Conservation (phyloP, 1,284 basidiomycete genomes). For the Microbotryum intermedium region DNA sequence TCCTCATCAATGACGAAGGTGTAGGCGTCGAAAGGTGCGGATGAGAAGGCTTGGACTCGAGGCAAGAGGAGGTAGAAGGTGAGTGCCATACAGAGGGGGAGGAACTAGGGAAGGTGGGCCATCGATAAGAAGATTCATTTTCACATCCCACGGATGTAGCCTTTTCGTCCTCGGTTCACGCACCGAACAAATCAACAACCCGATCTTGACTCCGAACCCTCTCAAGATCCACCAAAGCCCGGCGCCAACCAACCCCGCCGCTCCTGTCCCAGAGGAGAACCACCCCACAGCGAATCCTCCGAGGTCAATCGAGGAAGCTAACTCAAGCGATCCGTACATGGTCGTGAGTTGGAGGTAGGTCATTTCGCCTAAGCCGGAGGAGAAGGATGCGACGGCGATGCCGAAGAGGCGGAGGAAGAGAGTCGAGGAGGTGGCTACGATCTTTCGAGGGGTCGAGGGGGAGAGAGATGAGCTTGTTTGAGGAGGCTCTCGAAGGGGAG, state of each 20-base stretch:
- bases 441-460: constrained; percentile 43
- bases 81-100: constrained; percentile 63
- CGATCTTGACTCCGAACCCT: constrained; percentile 69
- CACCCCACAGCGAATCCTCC: constrained; percentile 35
- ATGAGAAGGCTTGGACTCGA: constrained; percentile 21
- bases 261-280: constrained; percentile 69
- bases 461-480: constrained; percentile 22
- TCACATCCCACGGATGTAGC: background rate
- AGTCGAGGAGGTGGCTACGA: constrained; percentile 66
- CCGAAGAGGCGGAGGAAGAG: constrained; percentile 69
- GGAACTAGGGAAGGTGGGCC: constrained; percentile 46
- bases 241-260: constrained; percentile 85
- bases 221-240: constrained; percentile 91
- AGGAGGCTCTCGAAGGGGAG: background rate
- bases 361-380: constrained; percentile 85
- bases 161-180: background rate
- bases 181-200: constrained; percentile 58
- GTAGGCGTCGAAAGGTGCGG: constrained; percentile 43
- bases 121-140: too few relatives aligned
- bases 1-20: constrained; percentile 43
- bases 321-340: constrained; percentile 17
- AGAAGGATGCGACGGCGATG: constrained; percentile 81
- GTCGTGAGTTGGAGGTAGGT: constrained; percentile 92
- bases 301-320: constrained; percentile 14
- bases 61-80: constrained; percentile 70